Evolutionary conservation across 805 yeast species (phyloP), one percentile per base, ranked within the genome.

Genomic region (Cyberlindnera veronae): DNA sequence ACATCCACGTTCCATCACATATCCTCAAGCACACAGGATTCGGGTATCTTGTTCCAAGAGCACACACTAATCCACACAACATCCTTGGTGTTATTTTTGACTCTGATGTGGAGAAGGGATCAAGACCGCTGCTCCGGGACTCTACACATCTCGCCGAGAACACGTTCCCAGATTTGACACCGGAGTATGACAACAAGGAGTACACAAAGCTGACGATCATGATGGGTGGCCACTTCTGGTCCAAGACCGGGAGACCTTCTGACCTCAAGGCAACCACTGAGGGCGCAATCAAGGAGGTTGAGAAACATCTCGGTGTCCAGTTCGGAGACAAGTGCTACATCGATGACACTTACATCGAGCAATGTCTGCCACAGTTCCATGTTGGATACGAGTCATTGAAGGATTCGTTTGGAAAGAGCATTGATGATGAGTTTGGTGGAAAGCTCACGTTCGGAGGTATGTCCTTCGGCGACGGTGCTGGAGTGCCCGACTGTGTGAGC

Each of bases 61-160:
- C 63, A 3, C 55, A 58, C 30, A 35, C 49, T 6, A 79, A 81
- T 48, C 68, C 72, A 4, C 79, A 77, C 34, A 68, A 74, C 15
- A 63, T 89, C 13, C 66, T 91, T 22, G 99, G 99, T 3, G 87
- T 88, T 6, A 88, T 93, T 15, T 91, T 83, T 63, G 98, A 91
- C 60, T 86, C 96, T 2, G 88, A 87, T 39, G 76, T 87, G 17
- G 93, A 85, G 54, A 72, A 75, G 49, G 74, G 78, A 36, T 62
- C 75, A 29, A 50, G 53, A 15, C 63, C 64, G 1, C 44, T 70
- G 5, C 45, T 58, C 32, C 36, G 43, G 5, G 32, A 39, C n/a
- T 3, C 19, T 14, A n/a, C 26, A 3, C 14, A 21, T 54, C 31
- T 43, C 53, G 3, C 18, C 42, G 8, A 54, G 47, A 13, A 53